A percentile compares a stretch with the other conserved stretches of the same genome.
These are phyloP conservation scores for Dioscorea zingiberensis DNA, from an alignment of 106 monocot species.

Conservation along the genomic window DNA sequence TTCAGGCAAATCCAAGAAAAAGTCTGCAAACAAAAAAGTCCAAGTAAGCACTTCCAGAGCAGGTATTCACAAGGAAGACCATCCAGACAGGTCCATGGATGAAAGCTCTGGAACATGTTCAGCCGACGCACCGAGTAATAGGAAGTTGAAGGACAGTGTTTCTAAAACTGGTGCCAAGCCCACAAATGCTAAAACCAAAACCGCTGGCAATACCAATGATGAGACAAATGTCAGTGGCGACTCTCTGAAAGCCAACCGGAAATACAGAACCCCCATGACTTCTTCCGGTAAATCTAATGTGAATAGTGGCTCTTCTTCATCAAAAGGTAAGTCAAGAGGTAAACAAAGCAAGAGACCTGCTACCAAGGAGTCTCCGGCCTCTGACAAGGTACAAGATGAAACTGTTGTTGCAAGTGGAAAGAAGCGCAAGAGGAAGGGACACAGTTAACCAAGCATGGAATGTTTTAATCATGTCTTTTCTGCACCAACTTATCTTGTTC, in stretches of 20 bases:
- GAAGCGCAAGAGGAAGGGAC: slow-evolving; percentile 21
- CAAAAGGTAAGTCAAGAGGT: slow-evolving; percentile 7
- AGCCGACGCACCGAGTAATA: neutral
- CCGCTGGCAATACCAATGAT: neutral
- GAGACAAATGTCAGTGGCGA: neutral
- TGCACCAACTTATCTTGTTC: neutral
- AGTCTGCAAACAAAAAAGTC: neutral
- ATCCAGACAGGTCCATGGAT: neutral
- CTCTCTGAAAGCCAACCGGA: neutral
- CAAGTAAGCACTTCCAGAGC: neutral
- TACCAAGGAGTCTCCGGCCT: neutral
- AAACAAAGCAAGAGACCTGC: neutral
- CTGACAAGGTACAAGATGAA: neutral
- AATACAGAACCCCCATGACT: neutral
- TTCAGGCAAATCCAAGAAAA: slow-evolving; percentile 1
- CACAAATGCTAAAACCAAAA: neutral
- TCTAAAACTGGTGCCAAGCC: neutral
- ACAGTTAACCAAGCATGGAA: neutral
- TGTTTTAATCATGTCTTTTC: neutral
- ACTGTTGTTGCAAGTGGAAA: slow-evolving; percentile 10
- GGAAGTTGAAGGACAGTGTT: neutral
- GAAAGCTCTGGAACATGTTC: neutral
- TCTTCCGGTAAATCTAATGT: neutral
- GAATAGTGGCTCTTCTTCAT: neutral
- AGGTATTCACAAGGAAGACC: neutral